phyloP scores from a whole-genome alignment of 2,329 filamentous ascomycete genomes.

The Calonectria hongkongensis region DNA sequence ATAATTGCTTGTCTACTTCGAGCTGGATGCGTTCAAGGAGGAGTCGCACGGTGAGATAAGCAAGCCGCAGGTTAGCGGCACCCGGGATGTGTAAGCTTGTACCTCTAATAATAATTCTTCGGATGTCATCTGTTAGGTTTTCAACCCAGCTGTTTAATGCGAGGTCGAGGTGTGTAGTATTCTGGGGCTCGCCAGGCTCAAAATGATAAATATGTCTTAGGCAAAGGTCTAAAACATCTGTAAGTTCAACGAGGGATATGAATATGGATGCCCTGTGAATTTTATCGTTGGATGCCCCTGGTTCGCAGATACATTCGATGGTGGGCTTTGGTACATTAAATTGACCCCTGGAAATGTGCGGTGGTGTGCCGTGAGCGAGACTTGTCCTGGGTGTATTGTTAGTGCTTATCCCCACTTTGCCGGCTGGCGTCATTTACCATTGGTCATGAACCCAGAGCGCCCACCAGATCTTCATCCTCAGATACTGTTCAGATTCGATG shows the following conservation, averaged over 20 bases:
- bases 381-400: slow-evolving; percentile 64
- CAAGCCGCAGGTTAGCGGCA: slow-evolving; percentile 70
- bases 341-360: slow-evolving; percentile 66
- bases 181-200: slow-evolving; percentile 51
- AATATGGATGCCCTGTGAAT: slow-evolving; percentile 62
- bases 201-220: slow-evolving; percentile 61
- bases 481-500: slow-evolving; percentile 68
- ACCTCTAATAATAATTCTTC: slow-evolving; percentile 65
- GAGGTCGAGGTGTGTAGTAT: slow-evolving; percentile 60
- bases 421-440: slow-evolving; percentile 63
- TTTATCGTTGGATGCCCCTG: slow-evolving; percentile 41
- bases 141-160: slow-evolving; percentile 67
- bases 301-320: slow-evolving; percentile 58
- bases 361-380: slow-evolving; percentile 72
- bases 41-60: slow-evolving; percentile 69
- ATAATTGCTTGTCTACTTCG: slow-evolving; percentile 60
- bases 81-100: slow-evolving; percentile 64
- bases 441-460: slow-evolving; percentile 71
- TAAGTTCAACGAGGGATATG: slow-evolving; percentile 66
- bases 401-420: slow-evolving; percentile 14
- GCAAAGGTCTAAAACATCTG: slow-evolving; percentile 60
- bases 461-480: slow-evolving; percentile 75
- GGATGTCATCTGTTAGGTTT: slow-evolving; percentile 60
- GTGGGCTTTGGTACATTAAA: slow-evolving; percentile 69
- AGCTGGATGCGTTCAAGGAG: slow-evolving; percentile 68